phyloP scores from a whole-genome alignment of 192 early-diverging fungal species.

The Dispira simplex region DNA sequence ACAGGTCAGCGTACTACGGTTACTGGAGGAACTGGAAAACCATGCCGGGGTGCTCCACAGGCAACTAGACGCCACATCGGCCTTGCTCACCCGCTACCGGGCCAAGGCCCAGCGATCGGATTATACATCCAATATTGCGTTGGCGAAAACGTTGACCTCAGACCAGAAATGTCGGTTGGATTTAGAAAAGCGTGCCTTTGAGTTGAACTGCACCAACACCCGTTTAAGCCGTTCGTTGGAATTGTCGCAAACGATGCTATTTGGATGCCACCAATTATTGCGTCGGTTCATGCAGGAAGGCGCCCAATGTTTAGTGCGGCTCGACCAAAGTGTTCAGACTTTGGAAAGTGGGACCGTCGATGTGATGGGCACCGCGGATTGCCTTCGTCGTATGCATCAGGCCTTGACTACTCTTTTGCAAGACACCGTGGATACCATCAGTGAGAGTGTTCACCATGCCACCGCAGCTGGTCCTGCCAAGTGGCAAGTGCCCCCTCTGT shows the following conservation, averaged over 20 bases:
- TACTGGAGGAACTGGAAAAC: constrained; percentile 22
- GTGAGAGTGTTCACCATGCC: background rate
- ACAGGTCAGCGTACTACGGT: constrained; percentile 22
- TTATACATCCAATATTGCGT: constrained; percentile 21
- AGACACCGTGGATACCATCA: background rate
- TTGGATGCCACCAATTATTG: background rate
- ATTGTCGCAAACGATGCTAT: background rate
- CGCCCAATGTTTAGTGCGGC: background rate
- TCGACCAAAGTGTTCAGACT: background rate
- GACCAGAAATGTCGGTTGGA: constrained; percentile 30
- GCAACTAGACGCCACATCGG: constrained; percentile 23
- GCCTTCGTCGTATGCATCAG: background rate
- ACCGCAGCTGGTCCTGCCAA: constrained; percentile 10
- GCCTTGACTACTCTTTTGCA: background rate
- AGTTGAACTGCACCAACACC: constrained; percentile 13
- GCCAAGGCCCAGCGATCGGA: constrained; percentile 16
- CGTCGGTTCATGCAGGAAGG: background rate
- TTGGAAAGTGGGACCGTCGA: background rate
- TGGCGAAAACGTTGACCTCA: constrained; percentile 21
- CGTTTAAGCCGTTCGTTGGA: constrained; percentile 8
- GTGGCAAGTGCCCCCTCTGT: constrained; percentile 10
- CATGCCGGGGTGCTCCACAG: constrained; percentile 22
- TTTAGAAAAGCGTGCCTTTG: constrained; percentile 23
- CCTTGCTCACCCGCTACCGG: constrained; percentile 21
- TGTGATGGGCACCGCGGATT: too few species aligned